Conservation (phyloP, 129 eudicot genomes). For the Arctium lappa region DNA sequence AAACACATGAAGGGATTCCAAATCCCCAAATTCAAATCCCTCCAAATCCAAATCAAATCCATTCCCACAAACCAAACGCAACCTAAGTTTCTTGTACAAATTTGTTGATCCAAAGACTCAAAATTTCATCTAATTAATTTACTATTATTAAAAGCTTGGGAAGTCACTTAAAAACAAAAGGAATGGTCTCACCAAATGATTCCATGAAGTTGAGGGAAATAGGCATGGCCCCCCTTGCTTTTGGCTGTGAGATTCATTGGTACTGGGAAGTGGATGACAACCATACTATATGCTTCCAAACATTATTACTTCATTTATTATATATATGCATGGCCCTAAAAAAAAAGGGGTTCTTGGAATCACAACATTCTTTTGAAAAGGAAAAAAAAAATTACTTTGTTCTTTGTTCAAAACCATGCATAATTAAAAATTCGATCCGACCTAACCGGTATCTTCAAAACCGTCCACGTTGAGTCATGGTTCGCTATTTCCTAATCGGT, state of each 20-base stretch:
- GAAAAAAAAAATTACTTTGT: background rate
- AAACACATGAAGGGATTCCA: too few species aligned
- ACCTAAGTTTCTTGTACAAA: background rate
- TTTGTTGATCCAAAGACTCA: background rate
- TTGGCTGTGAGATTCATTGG: slow-evolving; percentile 34
- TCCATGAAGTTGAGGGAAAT: slow-evolving; percentile 36
- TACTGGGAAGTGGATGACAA: slow-evolving; percentile 41
- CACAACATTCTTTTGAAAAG: slow-evolving; percentile 28
- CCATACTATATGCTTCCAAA: slow-evolving; percentile 43
- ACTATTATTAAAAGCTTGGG: background rate
- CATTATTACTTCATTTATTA: slow-evolving; percentile 39
- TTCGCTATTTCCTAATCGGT: background rate
- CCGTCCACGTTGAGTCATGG: background rate
- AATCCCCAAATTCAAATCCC: too few species aligned
- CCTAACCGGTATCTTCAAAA: background rate
- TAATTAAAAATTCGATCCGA: background rate
- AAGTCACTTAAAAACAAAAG: background rate
- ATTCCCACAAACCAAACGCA: too few species aligned
- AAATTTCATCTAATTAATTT: background rate
- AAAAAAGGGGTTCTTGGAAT: slow-evolving; percentile 29
- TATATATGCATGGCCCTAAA: slow-evolving; percentile 24
- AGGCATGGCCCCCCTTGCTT: slow-evolving; percentile 42
- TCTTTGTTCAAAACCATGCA: slow-evolving; percentile 6
- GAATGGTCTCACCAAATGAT: slow-evolving; percentile 18
- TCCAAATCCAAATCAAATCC: too few species aligned